Evolutionary conservation across 495 filamentous ascomycete genomes (phyloP), one percentile per base, ranked within the genome.

Genomic region (Jackrogersella multiformis): DNA sequence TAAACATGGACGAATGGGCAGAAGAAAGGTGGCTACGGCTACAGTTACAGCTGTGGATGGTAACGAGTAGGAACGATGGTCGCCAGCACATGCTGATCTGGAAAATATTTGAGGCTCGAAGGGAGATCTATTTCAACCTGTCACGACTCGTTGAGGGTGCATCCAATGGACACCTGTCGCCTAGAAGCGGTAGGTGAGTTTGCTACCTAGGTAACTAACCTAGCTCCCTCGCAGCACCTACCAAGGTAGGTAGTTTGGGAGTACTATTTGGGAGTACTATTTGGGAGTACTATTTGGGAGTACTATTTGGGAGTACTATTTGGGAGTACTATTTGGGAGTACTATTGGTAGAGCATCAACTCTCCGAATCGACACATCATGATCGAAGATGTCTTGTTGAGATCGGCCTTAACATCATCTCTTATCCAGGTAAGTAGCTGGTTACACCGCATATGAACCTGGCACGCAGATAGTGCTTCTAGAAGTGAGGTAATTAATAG

Each of bases 1-100:
- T 49, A 56, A n/a, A 60, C 48, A 52, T 44, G 41, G 32, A 36
- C 26, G 45, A 9, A 55, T 32, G 45, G 20, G 21, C 49, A 26
- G 44, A 36, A 23, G 23, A 16, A 68, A 26, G 58, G 58, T 38
- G 63, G 44, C 55, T 54, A 34, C 56, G 77, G 32, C 24, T 77
- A 66, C 74, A n/a, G n/a, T n/a, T n/a, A n/a, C n/a, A n/a, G n/a
- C n/a, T n/a, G n/a, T n/a, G n/a, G n/a, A 74, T 73, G 54, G 76
- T 77, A 46, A 80, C 80, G 44, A 84, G 72, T 34, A 78, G 68
- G 66, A 70, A 23, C n/a, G 12, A 26, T 24, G 28, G 32, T 36
- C 23, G 38, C 52, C 12, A 39, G 57, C 67, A 70, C 67, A 70
- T 70, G 67, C 60, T 64, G 60, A 58, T 64, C 66, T 48, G 66